Evolutionary conservation across 306 rosid genomes (phyloP), one percentile per base, ranked within the genome.

Genomic region (Casuarina glauca): DNA sequence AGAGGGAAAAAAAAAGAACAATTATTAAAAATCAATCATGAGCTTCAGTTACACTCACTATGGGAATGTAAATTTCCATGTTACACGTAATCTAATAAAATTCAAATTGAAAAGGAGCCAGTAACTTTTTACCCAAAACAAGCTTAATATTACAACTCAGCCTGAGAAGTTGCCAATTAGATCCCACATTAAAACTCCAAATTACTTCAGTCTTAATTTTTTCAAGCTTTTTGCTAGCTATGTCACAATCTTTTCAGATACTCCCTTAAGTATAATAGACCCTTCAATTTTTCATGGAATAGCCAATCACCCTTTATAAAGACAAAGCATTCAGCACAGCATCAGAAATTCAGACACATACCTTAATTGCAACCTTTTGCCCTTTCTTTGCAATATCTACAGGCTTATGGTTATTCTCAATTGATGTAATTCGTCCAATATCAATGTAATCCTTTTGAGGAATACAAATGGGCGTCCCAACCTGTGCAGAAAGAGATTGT

Each of bases 351-450:
- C 38, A 8, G 41, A 53, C 53, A 51, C 82, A 62, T 85, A 95
- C 99, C 99, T 95, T 93, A 76, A 95, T 91, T 74, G 97, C 99
- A 16, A 91, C 93, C 84, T 80, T 79, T 81, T 81, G 93, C 77
- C 99, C 99, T 80, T 88, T 95, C 88, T 93, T 95, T 10, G 99
- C 98, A 48, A 53, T 79, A 82, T 95, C 97, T 80, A 95, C 98
- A 46, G 99, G 90, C 82, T 89, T 93, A 73, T 93, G 90, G 83
- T 95, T 95, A 78, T 91, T 93, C 82, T 93, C 97, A 48, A 95
- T 90, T 32, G 98, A 95, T 32, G 96, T 91, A 74, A 95, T 85
- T 68, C 91, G 90, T 15, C 99, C 99, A 61, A 95, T 91, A 67
- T 88, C 95, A 78, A 88, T 93, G 87, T 86, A 95, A 35, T 93